Conservation (phyloP, 495 filamentous ascomycete species). For the Penicillium dipodomyicola region DNA sequence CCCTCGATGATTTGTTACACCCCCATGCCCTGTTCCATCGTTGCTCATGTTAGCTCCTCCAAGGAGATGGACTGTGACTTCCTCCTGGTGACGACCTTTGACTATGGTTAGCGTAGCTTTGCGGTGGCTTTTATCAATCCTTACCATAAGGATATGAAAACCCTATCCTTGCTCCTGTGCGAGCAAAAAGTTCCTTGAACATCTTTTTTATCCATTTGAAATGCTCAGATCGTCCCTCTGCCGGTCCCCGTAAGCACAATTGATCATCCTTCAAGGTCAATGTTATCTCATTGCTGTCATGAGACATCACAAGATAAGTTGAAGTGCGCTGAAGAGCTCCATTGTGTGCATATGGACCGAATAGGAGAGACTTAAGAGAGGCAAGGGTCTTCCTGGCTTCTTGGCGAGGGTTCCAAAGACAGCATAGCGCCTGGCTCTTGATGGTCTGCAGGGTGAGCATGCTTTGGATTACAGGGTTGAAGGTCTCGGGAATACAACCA, state of each 20-base stretch:
- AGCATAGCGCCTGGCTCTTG: conserved; percentile 34
- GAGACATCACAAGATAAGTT: conserved; percentile 69
- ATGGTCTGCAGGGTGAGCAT: conserved; percentile 49
- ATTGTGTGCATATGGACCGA: conserved; percentile 55
- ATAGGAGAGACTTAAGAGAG: conserved; percentile 48
- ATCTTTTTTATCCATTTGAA: neutral
- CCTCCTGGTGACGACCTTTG: conserved; percentile 36
- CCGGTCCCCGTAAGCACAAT: conserved; percentile 6
- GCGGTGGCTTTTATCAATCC: too few species aligned
- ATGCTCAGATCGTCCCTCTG: conserved; percentile 10
- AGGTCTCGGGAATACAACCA: conserved; percentile 57
- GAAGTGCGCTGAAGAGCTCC: conserved; percentile 59
- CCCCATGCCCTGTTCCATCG: conserved; percentile 54
- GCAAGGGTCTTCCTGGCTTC: conserved; percentile 28
- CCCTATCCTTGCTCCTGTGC: conserved; percentile 14
- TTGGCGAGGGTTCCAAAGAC: conserved; percentile 10
- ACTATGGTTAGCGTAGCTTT: neutral
- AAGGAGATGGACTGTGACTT: conserved; percentile 67
- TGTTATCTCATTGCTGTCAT: conserved; percentile 64
- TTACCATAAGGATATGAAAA: conserved; percentile 18
- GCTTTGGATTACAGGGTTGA: conserved; percentile 53
- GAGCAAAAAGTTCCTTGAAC: neutral
- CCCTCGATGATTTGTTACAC: conserved; percentile 64
- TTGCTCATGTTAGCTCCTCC: conserved; percentile 63
- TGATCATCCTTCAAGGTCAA: conserved; percentile 55